Evolutionary conservation across 192 early-diverging fungal genomes (phyloP).

Genomic region (Gaertneriomyces sp.): DNA sequence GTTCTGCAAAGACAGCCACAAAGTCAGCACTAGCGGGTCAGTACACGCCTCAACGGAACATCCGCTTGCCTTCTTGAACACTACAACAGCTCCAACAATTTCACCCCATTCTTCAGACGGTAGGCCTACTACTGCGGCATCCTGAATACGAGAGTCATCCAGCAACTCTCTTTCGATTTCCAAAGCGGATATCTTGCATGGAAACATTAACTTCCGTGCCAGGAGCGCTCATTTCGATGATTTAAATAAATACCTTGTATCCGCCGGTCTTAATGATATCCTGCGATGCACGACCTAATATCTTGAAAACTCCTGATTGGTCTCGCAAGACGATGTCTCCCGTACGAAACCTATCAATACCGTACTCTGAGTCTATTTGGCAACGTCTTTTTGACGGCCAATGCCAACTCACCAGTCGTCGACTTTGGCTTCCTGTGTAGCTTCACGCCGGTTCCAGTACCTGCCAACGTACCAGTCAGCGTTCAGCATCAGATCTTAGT

Average conservation of each 20-base stretch:
- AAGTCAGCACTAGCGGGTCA: too few species aligned
- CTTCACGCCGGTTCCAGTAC: conserved; percentile 71
- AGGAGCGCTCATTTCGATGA: background rate
- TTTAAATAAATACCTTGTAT: conserved; percentile 54
- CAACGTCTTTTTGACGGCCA: conserved; percentile 8
- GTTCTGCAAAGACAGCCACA: background rate
- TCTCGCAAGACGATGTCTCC: conserved; percentile 66
- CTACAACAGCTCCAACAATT: conserved; percentile 63
- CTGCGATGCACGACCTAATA: conserved; percentile 74
- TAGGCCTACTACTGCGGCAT: conserved; percentile 72
- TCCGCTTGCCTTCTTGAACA: conserved; percentile 33
- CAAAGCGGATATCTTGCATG: conserved; percentile 58
- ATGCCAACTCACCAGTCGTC: conserved; percentile 59
- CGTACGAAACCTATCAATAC: conserved; percentile 58
- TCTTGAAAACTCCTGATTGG: conserved; percentile 57
- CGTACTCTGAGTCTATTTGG: background rate
- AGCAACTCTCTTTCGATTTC: conserved; percentile 81
- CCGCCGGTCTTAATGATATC: conserved; percentile 90
- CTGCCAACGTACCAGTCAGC: conserved; percentile 10
- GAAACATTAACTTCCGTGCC: too few species aligned
- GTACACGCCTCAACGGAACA: background rate
- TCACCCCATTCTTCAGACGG: conserved; percentile 77
- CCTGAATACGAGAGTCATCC: conserved; percentile 50
- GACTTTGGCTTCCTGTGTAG: conserved; percentile 67
- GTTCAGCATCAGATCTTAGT: conserved; percentile 3